phyloP scores from a whole-genome alignment of 192 early-diverging fungal genomes.

The Backusella tarrabulga region DNA sequence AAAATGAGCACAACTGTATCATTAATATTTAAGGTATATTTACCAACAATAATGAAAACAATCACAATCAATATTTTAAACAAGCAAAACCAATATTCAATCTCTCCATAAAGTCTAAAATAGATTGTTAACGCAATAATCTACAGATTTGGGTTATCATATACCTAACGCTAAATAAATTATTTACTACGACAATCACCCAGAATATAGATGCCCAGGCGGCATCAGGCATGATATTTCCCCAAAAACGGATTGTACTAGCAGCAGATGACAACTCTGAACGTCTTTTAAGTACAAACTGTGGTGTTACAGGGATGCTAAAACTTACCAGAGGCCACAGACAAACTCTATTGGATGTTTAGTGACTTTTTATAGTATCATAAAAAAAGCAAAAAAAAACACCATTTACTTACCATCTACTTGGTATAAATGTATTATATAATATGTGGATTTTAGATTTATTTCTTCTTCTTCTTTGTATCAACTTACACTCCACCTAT shows the following conservation, averaged over 20 bases:
- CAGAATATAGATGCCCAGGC: slow-evolving; percentile 54
- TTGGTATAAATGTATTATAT: too few species aligned
- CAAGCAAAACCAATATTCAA: slow-evolving; percentile 78
- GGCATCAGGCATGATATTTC: slow-evolving; percentile 33
- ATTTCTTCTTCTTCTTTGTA: neutral
- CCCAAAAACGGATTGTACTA: slow-evolving; percentile 75
- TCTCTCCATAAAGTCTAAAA: slow-evolving; percentile 78
- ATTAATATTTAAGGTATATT: neutral
- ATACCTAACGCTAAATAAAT: slow-evolving; percentile 54
- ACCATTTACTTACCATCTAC: slow-evolving; percentile 20
- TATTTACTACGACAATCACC: slow-evolving; percentile 48
- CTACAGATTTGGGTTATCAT: neutral
- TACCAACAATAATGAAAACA: slow-evolving; percentile 70
- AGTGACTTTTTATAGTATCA: too few species aligned
- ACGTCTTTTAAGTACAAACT: too few species aligned
- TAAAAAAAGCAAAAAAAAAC: slow-evolving; percentile 45
- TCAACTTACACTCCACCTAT: slow-evolving; percentile 14
- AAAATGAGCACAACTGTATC: neutral
- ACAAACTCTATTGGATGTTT: too few species aligned
- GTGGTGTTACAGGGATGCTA: too few species aligned
- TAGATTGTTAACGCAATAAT: neutral
- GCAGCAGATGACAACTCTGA: slow-evolving; percentile 73
- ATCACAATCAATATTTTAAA: slow-evolving; percentile 78
- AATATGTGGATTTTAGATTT: neutral
- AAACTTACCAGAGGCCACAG: too few species aligned